These are phyloP conservation scores for Lecanosticta acicola DNA, from an alignment of 2,329 filamentous ascomycete genomes.

Conservation along the genomic window DNA sequence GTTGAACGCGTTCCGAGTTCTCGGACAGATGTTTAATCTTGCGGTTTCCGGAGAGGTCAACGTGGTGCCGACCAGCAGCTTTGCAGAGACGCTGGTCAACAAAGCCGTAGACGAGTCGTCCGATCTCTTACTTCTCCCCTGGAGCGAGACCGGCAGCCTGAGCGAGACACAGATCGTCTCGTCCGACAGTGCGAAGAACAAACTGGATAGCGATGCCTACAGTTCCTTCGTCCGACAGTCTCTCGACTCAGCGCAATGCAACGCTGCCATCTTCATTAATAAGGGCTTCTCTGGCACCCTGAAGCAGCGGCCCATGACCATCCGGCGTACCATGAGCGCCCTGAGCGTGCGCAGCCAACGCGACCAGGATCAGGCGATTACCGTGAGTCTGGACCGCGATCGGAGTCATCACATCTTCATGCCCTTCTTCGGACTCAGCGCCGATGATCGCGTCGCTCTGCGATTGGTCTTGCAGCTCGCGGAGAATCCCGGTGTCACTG, in stretches of 20 bases:
- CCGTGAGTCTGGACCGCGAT: constrained; percentile 42
- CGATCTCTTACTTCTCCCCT: constrained; percentile 75
- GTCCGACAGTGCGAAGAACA: constrained; percentile 50
- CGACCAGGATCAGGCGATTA: constrained; percentile 54
- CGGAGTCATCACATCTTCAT: constrained; percentile 79
- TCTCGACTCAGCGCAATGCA: constrained; percentile 58
- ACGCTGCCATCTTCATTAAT: constrained; percentile 75
- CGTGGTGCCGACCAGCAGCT: constrained; percentile 70
- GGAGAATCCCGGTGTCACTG: constrained; percentile 70
- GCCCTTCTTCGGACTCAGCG: constrained; percentile 71
- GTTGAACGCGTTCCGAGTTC: constrained; percentile 83
- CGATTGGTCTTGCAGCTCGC: constrained; percentile 78
- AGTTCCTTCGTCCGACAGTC: constrained; percentile 66
- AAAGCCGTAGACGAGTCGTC: constrained; percentile 52
- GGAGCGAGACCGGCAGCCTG: constrained; percentile 77
- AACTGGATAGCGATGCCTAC: constrained; percentile 60
- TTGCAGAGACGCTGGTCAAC: constrained; percentile 67
- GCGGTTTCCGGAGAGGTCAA: constrained; percentile 73
- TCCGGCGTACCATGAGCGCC: constrained; percentile 49
- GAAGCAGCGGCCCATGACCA: constrained; percentile 29
- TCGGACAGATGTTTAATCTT: constrained; percentile 77
- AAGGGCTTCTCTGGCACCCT: constrained; percentile 55
- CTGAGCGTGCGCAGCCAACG: constrained; percentile 56
- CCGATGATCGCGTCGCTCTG: constrained; percentile 75
- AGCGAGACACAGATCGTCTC: constrained; percentile 56